Conservation (phyloP, 2,329 filamentous ascomycete species). For the Endothia cerciana region DNA sequence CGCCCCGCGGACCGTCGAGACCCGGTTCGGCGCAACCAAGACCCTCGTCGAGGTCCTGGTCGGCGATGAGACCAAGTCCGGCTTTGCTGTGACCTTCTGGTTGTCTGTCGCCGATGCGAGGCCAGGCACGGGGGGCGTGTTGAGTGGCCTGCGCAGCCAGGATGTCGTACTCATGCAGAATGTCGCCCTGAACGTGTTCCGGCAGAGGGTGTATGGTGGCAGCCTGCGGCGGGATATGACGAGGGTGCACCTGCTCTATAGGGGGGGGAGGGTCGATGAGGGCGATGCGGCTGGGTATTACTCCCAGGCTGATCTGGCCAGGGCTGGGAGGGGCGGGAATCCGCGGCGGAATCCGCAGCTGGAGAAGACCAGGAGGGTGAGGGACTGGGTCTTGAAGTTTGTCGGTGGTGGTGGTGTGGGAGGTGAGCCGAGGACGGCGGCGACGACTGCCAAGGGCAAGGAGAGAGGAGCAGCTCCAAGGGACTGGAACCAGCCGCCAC, state of each 20-base stretch:
- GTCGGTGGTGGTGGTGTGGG: conserved; percentile 51
- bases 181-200: conserved; percentile 77
- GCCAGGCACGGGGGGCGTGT: conserved; percentile 37
- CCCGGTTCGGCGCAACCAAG: conserved; percentile 63
- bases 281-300: conserved; percentile 62
- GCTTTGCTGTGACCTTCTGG: conserved; percentile 87
- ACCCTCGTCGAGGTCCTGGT: conserved; percentile 78
- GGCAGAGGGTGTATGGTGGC: conserved; percentile 80
- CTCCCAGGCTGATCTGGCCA: conserved; percentile 52
- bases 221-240: conserved; percentile 75
- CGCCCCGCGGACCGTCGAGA: conserved; percentile 68
- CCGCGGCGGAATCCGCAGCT: conserved; percentile 52
- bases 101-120: conserved; percentile 48
- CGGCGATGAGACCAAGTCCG: conserved; percentile 81
- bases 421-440: conserved; percentile 31
- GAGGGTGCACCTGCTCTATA: conserved; percentile 68
- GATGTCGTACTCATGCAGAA: conserved; percentile 82
- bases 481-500: conserved; percentile 27
- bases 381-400: conserved; percentile 76
- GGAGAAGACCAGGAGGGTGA: conserved; percentile 68
- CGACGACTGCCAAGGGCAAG: conserved; percentile 34
- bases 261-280: conserved; percentile 51
- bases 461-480: conserved; percentile 16
- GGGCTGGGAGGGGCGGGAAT: conserved; percentile 30
- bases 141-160: conserved; percentile 61